Base-by-base conservation (phyloP, 805 yeast genomes). In the Candida pseudoglaebosa region DNA sequence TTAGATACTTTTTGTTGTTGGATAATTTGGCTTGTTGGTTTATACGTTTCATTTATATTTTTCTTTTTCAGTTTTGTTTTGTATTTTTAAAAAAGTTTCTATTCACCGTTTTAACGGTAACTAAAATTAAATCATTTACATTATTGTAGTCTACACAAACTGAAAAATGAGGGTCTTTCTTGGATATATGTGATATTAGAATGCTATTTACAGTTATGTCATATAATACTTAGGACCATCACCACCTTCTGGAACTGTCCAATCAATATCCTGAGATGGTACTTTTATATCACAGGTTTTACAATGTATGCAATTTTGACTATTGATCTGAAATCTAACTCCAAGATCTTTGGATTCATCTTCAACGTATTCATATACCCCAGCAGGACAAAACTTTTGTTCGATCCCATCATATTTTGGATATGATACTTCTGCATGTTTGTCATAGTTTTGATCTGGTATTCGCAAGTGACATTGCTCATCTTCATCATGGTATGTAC, bases 241-340 rank as follows among this genome's bases (percentile, higher is more conserved):
- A 21, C 98, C 97, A 44, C 99, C 98, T 68, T 93, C 98, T 5
- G 99, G 99, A n/a, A 88, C 96, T 9, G 81, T 77, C 99, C 99
- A 93, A 56, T 78, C 74, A 45, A 93, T 93, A 56, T 90, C 96
- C 64, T 91, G 96, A 1, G 87, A 73, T 5, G 99, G 99, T 7
- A 84, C 95, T 64, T 93, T 93, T 61, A 93, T 93, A 63, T 93
- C 99, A 70, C 99, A 91, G 2, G 98, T 91, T 65, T 93, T 93
- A 70, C 99, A 93, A 62, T 93, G 99, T 48, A 93, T 90, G 70
- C 99, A 93, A 64, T 93, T 93, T 65, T 93, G 99, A 15, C 95
- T 78, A 65, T 93, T 93, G 63, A 93, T 91, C 60, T 87, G 93
- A 65, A 93, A 91, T 54, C 80, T 77, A 13, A 88, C 93, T 4